Percentiles rank a stretch among this genome's conserved stretches.
Evolutionary conservation across 2,329 filamentous ascomycete genomes (phyloP).

Genomic region (Verticillium tricorpus): DNA sequence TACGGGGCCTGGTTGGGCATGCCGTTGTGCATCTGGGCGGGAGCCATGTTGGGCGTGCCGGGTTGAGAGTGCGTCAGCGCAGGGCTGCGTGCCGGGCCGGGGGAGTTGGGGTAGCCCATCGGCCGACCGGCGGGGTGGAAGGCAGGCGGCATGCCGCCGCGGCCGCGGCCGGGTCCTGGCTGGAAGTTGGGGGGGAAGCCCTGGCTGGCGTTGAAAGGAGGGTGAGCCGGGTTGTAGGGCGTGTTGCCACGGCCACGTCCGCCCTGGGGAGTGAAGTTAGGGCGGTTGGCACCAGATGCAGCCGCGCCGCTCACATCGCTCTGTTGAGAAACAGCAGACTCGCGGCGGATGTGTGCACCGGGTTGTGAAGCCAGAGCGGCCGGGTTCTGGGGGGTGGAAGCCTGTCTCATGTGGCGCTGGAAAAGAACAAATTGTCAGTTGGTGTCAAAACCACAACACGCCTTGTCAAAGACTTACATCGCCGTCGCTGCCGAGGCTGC

Average conservation of each 20-base stretch:
- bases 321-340: conserved; percentile 47
- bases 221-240: conserved; percentile 42
- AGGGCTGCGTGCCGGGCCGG: conserved; percentile 62
- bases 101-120: conserved; percentile 55
- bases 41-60: conserved; percentile 64
- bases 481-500: conserved; percentile 76
- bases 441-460: neutral
- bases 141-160: conserved; percentile 42
- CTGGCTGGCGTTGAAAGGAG: conserved; percentile 35
- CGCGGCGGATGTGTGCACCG: conserved; percentile 72
- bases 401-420: conserved; percentile 66
- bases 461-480: conserved; percentile 56
- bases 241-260: conserved; percentile 43
- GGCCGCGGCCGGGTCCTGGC: conserved; percentile 41
- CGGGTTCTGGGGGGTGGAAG: conserved; percentile 57
- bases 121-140: conserved; percentile 31
- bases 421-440: conserved; percentile 11
- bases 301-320: conserved; percentile 64
- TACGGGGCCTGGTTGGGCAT: conserved; percentile 62
- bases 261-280: conserved; percentile 43
- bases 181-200: conserved; percentile 37
- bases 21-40: conserved; percentile 44
- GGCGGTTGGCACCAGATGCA: conserved; percentile 55
- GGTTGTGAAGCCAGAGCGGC: conserved; percentile 59
- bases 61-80: conserved; percentile 62